phyloP scores from a whole-genome alignment of 257 asterid species.

The Schizonepeta tenuifolia region DNA sequence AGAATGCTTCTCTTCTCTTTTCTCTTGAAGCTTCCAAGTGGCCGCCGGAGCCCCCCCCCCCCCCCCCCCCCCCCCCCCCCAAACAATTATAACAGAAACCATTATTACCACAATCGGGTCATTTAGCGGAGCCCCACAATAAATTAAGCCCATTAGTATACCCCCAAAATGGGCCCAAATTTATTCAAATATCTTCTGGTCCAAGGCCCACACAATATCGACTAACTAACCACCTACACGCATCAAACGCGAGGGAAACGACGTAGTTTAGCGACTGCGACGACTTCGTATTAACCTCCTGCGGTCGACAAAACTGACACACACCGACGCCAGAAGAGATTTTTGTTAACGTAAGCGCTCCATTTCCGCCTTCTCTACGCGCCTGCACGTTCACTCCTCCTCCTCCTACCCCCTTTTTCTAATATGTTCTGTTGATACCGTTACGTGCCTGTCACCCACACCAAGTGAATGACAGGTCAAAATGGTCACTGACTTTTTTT shows the following conservation, averaged over 20 bases:
- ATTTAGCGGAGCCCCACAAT: not conserved
- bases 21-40: not conserved
- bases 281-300: conserved; percentile 36
- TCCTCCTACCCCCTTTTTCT: conserved; percentile 22
- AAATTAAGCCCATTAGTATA: conserved; percentile 15
- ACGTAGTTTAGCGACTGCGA: conserved; percentile 15
- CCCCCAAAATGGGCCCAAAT: conserved; percentile 28
- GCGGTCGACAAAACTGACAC: conserved; percentile 40
- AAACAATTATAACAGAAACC: conserved; percentile 10
- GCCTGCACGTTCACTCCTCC: conserved; percentile 55
- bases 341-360: conserved; percentile 28
- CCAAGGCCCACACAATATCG: conserved; percentile 30
- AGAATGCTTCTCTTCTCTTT: not conserved
- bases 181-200: conserved; percentile 11
- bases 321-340: conserved; percentile 49
- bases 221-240: conserved; percentile 1
- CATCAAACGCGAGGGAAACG: conserved; percentile 18
- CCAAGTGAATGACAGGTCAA: not conserved
- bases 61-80: conserved; percentile 30
- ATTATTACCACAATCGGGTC: conserved; percentile 30
- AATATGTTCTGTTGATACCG: not conserved
- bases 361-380: conserved; percentile 47
- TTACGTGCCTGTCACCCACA: conserved; percentile 34
- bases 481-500: too few species aligned
- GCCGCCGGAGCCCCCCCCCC: conserved; percentile 9